Percentiles rank a stretch among this genome's conserved stretches.
phyloP scores from a whole-genome alignment of 1,139 yeast genomes.

The Scheffersomyces lignicola region DNA sequence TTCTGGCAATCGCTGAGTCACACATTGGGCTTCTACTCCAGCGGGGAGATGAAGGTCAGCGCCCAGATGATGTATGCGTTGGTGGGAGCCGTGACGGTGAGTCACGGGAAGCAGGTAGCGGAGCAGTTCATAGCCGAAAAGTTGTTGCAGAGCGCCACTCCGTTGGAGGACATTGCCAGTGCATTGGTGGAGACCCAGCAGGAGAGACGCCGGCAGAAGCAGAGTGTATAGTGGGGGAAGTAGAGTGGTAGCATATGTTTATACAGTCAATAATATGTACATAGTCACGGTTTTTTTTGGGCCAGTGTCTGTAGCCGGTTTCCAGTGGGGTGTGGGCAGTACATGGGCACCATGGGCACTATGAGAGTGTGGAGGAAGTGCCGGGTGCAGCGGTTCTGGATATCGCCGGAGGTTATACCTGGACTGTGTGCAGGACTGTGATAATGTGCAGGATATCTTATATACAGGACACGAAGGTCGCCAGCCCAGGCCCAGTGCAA shows the following conservation, averaged over 20 bases:
- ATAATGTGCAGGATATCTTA: too few species aligned
- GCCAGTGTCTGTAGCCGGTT: too few species aligned
- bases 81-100: conserved; percentile 75
- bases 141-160: background rate
- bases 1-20: conserved; percentile 73
- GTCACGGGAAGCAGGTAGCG: conserved; percentile 63
- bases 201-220: background rate
- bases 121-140: conserved; percentile 56
- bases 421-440: too few species aligned
- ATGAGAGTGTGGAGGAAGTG: too few species aligned
- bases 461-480: too few species aligned
- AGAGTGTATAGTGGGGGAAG: background rate
- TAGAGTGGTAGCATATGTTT: conserved; percentile 1
- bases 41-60: conserved; percentile 58
- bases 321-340: too few species aligned
- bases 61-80: conserved; percentile 74
- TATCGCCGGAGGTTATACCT: too few species aligned
- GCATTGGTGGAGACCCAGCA: background rate
- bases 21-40: conserved; percentile 49
- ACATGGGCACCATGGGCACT: too few species aligned
- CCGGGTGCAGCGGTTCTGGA: too few species aligned
- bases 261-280: background rate
- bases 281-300: too few species aligned
- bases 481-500: too few species aligned
- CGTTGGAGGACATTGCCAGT: conserved; percentile 1